Evolutionary conservation across 495 filamentous ascomycete genomes (phyloP), one percentile per base, ranked within the genome.

Genomic region (Entonaema liquescens): DNA sequence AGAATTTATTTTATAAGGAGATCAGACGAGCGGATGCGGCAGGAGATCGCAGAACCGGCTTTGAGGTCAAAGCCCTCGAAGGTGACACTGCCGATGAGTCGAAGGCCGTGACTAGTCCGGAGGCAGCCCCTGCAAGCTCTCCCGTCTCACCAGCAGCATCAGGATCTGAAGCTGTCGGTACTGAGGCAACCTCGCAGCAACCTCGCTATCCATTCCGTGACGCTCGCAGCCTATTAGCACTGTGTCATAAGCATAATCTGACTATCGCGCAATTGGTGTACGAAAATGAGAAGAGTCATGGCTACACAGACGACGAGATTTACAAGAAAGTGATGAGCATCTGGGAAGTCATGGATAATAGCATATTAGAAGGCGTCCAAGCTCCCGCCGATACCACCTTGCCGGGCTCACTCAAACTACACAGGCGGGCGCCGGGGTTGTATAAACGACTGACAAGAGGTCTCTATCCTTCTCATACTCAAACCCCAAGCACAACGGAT

Each of bases 1-100:
- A 79, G 52, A 79, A 79, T 56, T 64, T 79, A 71, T 79, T 77
- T 58, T 79, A 79, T 57, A 79, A 79, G 19, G 77, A 79, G 50
- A 79, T 79, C 29, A 67, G 74, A 50, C 71, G 77, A 54, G 63
- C 69, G 42, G 69, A 79, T 35, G 77, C 77, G 9, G 76, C 74
- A 1, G 77, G 73, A 50, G 76, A 73, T 26, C 77, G 77, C 15
- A 66, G 73, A 33, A 77, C 74, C 54, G 77, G 77, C 8, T 57
- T 70, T 0, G 76, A 78, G 67, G 62, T 79, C 7, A 76, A 72
- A 50, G 52, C 64, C 11, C 58, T 64, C 1, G 73, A 67, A 23
- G 56, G 52, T 7, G 40, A 44, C 33, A 31, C 56, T 55, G 26
- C 58, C 23, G 70, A 78, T 5, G 70, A 68, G 13, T 65, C 70